Base-by-base conservation (phyloP, 2,329 filamentous ascomycete species). In the Aspergillus arachidicola region DNA sequence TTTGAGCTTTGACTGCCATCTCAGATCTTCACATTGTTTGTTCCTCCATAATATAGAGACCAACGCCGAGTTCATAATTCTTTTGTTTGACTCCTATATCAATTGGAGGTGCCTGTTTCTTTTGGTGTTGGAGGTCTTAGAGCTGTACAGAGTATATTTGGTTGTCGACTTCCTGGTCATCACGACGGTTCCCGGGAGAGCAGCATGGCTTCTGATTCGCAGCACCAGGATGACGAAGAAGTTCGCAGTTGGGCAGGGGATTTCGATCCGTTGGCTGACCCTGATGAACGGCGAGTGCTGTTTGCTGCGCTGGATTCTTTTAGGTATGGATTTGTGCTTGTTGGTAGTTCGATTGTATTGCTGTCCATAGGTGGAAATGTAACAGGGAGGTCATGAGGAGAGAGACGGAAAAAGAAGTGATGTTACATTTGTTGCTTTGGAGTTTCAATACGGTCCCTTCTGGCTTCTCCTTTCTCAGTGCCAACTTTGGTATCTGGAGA, bases 241-340 rank as follows among this genome's bases (percentile, higher is more conserved):
- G 43, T 54, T 30, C 67, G 64, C n/a, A 70, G 67, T 51, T 91
- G 89, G 88, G 79, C 79, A 38, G 88, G 87, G 3, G 83, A 89
- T 58, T 88, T 89, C 67, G 86, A 90, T 62, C 85, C 87, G 19
- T 83, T 90, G 56, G 82, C 87, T 11, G 93, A 97, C 71, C 87
- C 89, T 0, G 93, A 96, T 67, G 94, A 99, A 79, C 83, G 88
- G 56, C 85, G 85, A 65, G 93, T 96, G 56, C 85, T 98, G 11
- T 92, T 91, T 76, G 89, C 88, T 57, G 90, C 93, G 2, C 80
- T 98, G 59, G 93, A 97, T 80, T 97, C 94, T 12, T 98, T 95
- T 78, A 85, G 89, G 93, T 97, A 43, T 50, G 48, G 21, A 53
- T 30, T 51, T 51, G 38, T 60, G 19, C 50, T 48, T 46, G 34